These are phyloP conservation scores for Chalciporus piperatus DNA, from an alignment of 768 basidiomycete species.

Conservation along the genomic window DNA sequence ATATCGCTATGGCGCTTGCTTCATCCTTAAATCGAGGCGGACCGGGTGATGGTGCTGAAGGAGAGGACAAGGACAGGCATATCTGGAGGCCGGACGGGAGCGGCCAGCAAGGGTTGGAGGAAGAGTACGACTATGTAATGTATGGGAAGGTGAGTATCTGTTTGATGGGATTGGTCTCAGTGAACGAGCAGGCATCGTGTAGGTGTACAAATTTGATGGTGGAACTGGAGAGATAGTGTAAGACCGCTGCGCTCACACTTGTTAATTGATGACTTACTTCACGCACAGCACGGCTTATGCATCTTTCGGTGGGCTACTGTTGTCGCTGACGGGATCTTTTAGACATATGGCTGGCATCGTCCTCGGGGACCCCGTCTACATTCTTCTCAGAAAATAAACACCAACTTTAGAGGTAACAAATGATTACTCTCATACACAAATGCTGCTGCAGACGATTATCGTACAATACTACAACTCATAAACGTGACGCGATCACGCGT, in stretches of 20 bases:
- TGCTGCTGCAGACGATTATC: slow-evolving; percentile 2
- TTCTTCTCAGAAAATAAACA: slow-evolving; percentile 75
- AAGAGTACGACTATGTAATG: slow-evolving; percentile 99
- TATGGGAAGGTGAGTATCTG: slow-evolving; percentile 76
- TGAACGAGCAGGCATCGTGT: slow-evolving; percentile 9
- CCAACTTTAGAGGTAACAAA: background rate
- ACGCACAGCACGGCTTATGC: slow-evolving; percentile 82
- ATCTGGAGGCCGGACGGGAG: slow-evolving; percentile 87
- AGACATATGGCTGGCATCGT: slow-evolving; percentile 91
- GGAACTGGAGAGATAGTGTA: slow-evolving; percentile 83
- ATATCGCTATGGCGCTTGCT: slow-evolving; percentile 83
- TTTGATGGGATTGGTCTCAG: background rate
- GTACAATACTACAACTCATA: background rate
- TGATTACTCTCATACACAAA: background rate
- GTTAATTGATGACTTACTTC: slow-evolving; percentile 1
- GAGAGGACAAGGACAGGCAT: slow-evolving; percentile 70
- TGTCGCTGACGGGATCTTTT: slow-evolving; percentile 91
- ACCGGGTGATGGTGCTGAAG: slow-evolving; percentile 50
- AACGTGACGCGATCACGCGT: background rate
- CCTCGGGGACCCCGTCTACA: slow-evolving; percentile 88
- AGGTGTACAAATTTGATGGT: slow-evolving; percentile 98
- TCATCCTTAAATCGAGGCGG: slow-evolving; percentile 65
- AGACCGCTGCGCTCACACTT: slow-evolving; percentile 28
- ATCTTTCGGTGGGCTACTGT: slow-evolving; percentile 92
- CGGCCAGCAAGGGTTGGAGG: slow-evolving; percentile 77